Conservation (phyloP, 2,329 filamentous ascomycete species). For the Phialophora verrucosa region DNA sequence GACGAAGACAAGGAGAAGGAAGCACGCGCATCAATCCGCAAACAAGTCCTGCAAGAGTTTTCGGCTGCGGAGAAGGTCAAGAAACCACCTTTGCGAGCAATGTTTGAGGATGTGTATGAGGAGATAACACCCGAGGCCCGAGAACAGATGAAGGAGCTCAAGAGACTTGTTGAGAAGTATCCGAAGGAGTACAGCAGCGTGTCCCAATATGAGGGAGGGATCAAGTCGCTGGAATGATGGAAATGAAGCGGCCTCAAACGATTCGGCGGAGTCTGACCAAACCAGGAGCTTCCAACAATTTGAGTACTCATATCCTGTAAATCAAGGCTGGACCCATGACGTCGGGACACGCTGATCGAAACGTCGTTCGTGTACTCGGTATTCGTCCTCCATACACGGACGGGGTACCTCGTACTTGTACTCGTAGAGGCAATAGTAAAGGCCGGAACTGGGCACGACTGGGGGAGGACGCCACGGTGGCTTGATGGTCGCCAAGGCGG, state of each 20-base stretch:
- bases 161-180: slow-evolving; percentile 78
- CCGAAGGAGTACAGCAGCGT: slow-evolving; percentile 94
- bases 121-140: slow-evolving; percentile 78
- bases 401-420: no score
- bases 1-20: slow-evolving; percentile 81
- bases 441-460: background rate
- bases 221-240: slow-evolving; percentile 61
- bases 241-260: background rate
- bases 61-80: slow-evolving; percentile 68
- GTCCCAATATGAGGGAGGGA: slow-evolving; percentile 74
- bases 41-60: slow-evolving; percentile 83
- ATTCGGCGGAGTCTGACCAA: background rate
- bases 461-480: slow-evolving; percentile 4
- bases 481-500: slow-evolving; percentile 13
- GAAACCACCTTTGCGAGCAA: slow-evolving; percentile 59
- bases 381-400: background rate
- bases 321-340: slow-evolving; percentile 14
- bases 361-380: background rate
- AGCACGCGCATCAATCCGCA: slow-evolving; percentile 67
- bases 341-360: slow-evolving; percentile 12
- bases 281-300: background rate
- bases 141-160: slow-evolving; percentile 77
- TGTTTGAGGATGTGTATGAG: slow-evolving; percentile 89
- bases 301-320: background rate
- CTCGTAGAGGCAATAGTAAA: background rate